Percentiles rank a stretch among this genome's conserved stretches.
These are phyloP conservation scores for Ophiocordyceps camponoti-rufipedis DNA, from an alignment of 2,329 filamentous ascomycete genomes.

Conservation along the genomic window DNA sequence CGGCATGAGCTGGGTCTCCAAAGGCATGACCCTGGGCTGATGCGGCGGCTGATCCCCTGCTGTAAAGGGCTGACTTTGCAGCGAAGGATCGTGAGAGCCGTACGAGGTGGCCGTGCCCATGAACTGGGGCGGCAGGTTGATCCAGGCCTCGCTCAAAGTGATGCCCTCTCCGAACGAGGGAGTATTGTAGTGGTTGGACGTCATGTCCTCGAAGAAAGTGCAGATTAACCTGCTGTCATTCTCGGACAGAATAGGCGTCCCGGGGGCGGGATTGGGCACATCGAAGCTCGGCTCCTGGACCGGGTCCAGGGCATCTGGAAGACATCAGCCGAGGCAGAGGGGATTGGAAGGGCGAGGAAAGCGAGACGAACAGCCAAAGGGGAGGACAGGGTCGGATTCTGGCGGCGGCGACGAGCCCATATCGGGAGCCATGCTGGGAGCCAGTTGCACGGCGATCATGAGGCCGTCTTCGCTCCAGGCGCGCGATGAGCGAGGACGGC, in stretches of 20 bases:
- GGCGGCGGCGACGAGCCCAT: slow-evolving; percentile 18
- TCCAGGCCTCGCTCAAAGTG: slow-evolving; percentile 32
- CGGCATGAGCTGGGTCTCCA: not conserved
- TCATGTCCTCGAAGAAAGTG: slow-evolving; percentile 37
- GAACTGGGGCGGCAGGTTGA: slow-evolving; percentile 43
- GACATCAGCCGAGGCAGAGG: slow-evolving; percentile 2
- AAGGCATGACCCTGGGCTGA: not conserved
- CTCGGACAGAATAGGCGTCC: slow-evolving; percentile 46
- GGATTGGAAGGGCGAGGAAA: slow-evolving; percentile 2
- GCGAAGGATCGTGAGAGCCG: slow-evolving; percentile 26
- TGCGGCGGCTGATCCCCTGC: not conserved
- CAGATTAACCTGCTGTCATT: slow-evolving; percentile 40
- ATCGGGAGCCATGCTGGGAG: slow-evolving; percentile 39
- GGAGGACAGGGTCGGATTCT: slow-evolving; percentile 31
- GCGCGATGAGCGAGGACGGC: not conserved
- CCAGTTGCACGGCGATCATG: slow-evolving; percentile 37
- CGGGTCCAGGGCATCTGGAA: slow-evolving; percentile 25
- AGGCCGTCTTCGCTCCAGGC: slow-evolving; percentile 17
- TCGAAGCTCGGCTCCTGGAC: slow-evolving; percentile 27
- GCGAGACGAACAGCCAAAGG: slow-evolving; percentile 47
- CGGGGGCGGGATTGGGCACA: slow-evolving; percentile 43
- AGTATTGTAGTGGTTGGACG: slow-evolving; percentile 28
- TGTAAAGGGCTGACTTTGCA: not conserved
- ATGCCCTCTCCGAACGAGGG: slow-evolving; percentile 32
- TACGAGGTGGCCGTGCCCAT: slow-evolving; percentile 48